A percentile compares a stretch with the other conserved stretches of the same genome.
phyloP scores from a whole-genome alignment of 2,329 filamentous ascomycete species.

The Cercospora citrullina region DNA sequence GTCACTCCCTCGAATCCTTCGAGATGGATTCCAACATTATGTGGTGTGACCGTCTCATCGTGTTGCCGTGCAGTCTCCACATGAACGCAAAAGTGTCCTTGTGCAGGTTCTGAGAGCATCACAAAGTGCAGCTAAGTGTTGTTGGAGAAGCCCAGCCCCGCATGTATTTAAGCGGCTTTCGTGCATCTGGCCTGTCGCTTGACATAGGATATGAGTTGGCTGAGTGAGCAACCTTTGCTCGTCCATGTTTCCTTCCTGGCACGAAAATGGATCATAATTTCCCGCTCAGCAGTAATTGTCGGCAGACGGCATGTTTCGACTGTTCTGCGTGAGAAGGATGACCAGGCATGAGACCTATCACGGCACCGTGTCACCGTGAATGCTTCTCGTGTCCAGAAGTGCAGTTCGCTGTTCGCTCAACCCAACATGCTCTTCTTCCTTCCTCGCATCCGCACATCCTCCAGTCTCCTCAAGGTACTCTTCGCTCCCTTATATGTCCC shows the following conservation, averaged over 20 bases:
- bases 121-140: neutral
- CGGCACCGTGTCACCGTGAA: neutral
- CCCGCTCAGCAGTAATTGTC: neutral
- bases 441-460: constrained; percentile 90
- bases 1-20: neutral
- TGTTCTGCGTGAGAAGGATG: neutral
- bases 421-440: constrained; percentile 97
- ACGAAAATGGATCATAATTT: neutral
- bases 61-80: neutral
- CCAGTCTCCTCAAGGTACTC: constrained; percentile 74
- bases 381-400: neutral
- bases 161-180: neutral
- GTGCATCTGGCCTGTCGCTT: neutral
- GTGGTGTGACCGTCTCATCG: neutral
- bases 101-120: neutral
- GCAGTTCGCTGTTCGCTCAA: constrained; percentile 44
- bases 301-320: neutral
- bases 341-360: neutral
- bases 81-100: neutral
- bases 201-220: neutral
- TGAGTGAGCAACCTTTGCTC: neutral
- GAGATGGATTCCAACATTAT: neutral
- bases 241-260: neutral
- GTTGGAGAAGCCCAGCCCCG: neutral
- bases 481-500: constrained; percentile 72